Evolutionary conservation across 208 protist genomes (phyloP), one percentile per base, ranked within the genome.

Genomic region (Tritrichomonas foetus): DNA sequence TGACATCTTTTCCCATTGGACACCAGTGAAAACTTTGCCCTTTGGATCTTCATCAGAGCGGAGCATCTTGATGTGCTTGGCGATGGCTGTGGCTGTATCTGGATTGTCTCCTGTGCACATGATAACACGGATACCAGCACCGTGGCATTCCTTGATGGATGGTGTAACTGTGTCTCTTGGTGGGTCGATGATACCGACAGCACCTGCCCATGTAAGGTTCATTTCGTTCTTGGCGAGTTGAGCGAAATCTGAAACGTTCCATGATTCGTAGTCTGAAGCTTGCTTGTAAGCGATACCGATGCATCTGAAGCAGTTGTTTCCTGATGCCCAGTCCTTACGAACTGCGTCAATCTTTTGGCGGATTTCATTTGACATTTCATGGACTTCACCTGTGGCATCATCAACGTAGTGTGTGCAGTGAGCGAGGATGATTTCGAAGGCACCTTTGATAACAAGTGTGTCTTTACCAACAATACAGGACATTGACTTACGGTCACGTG

Each of bases 91-190:
- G 25, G 98, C 98, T 13, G 98, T 99, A 49, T 95, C 33, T 94
- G 95, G 94, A 75, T 96, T 96, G 94, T 96, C 95, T 53, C 96
- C 98, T 14, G 98, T 99, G 93, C 99, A 98, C 94, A 99, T 98
- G 72, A 99, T 97, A 30, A 99, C 98, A 36, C 97, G 97, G 80
- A 99, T 99, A 74, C 98, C 98, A 16, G 98, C 98, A 8, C 95
- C 95, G 49, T 96, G 93, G 95, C 98, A 99, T 93, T 97, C 95
- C 0, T 69, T 94, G 33, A 99, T 97, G 1, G 98, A 97, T 0
- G 95, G 96, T 20, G 82, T 49, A 25, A 99, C 98, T 94, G 98
- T 97, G 55, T 95, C 84, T 44, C 98, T 96, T 50, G 97, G 97
- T 3, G 98, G 98, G 94, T 99, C 98, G 16, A 97, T 95, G 96